A percentile compares a stretch with the other conserved stretches of the same genome.
Evolutionary conservation across 2,329 filamentous ascomycete species (phyloP).

Genomic region (Ophiostoma australiae): DNA sequence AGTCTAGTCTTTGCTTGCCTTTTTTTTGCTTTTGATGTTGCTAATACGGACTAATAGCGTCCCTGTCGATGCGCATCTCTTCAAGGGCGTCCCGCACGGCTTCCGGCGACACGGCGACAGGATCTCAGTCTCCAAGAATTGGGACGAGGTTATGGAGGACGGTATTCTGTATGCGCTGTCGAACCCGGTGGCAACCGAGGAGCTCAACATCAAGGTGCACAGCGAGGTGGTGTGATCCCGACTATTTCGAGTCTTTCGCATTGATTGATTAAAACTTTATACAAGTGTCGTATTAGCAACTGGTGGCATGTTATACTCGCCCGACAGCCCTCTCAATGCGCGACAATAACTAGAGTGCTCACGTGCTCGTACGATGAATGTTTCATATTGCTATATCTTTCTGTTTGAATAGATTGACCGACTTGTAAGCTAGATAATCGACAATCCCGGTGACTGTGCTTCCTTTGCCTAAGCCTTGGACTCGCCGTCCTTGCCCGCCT

Average conservation of each 20-base stretch:
- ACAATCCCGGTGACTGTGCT: neutral
- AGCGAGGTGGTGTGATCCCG: neutral
- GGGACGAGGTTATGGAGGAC: conserved; percentile 49
- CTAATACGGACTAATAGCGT: conserved; percentile 25
- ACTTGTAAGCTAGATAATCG: neutral
- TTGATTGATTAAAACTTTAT: too few relatives aligned
- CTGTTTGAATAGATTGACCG: neutral
- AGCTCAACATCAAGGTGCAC: conserved; percentile 34
- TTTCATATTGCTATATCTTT: neutral
- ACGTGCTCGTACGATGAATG: too few relatives aligned
- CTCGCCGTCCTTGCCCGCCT: neutral
- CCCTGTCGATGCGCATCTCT: conserved; percentile 32
- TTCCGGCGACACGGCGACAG: conserved; percentile 30
- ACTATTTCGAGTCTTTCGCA: neutral
- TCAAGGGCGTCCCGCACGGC: conserved; percentile 27
- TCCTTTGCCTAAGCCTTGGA: neutral
- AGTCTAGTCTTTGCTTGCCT: neutral
- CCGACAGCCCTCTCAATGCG: neutral
- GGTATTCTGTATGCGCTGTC: conserved; percentile 40
- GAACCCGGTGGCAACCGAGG: conserved; percentile 51
- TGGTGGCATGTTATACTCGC: neutral
- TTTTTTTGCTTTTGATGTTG: neutral
- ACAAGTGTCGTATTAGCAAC: too few relatives aligned
- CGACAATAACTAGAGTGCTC: too few relatives aligned
- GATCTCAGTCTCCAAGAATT: conserved; percentile 37